These are phyloP conservation scores for Tolypocladium ophioglossoides DNA, from an alignment of 2,329 filamentous ascomycete genomes.

Conservation along the genomic window DNA sequence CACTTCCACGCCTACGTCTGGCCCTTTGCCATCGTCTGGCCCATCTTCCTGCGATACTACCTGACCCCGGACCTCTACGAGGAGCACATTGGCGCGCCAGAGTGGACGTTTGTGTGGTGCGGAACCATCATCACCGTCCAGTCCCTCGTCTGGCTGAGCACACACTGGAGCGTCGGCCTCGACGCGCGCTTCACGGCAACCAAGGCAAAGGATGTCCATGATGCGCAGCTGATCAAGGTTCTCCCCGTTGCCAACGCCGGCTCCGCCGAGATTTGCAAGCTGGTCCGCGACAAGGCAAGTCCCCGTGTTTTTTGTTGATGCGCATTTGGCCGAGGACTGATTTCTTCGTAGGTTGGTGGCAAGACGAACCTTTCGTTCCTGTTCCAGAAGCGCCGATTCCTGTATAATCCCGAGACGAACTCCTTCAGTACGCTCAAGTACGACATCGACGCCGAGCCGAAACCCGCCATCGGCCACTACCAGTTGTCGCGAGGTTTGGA, in stretches of 20 bases:
- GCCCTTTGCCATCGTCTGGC: conserved; percentile 90
- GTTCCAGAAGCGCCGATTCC: conserved; percentile 95
- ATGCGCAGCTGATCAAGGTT: conserved; percentile 83
- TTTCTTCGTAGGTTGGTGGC: conserved; percentile 45
- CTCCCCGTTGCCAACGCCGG: conserved; percentile 85
- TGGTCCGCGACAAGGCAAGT: conserved; percentile 61
- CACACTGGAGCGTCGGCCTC: conserved; percentile 92
- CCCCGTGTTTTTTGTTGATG: neutral
- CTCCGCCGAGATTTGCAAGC: conserved; percentile 72
- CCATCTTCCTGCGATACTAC: conserved; percentile 81
- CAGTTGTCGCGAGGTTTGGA: conserved; percentile 70
- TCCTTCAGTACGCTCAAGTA: conserved; percentile 78
- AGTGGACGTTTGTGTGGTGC: conserved; percentile 97
- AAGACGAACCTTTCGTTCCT: conserved; percentile 77
- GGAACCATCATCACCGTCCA: conserved; percentile 82
- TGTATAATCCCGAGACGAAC: conserved; percentile 62
- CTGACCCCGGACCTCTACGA: conserved; percentile 77
- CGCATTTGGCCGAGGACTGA: neutral
- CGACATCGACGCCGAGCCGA: conserved; percentile 74
- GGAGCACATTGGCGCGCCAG: conserved; percentile 80
- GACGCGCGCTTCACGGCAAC: conserved; percentile 72
- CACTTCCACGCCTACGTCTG: conserved; percentile 82
- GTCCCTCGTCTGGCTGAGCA: conserved; percentile 85
- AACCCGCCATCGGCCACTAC: conserved; percentile 67
- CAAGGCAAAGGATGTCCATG: conserved; percentile 56